Evolutionary conservation across 768 basidiomycete species (phyloP).

Genomic region (Russula dissimulans): DNA sequence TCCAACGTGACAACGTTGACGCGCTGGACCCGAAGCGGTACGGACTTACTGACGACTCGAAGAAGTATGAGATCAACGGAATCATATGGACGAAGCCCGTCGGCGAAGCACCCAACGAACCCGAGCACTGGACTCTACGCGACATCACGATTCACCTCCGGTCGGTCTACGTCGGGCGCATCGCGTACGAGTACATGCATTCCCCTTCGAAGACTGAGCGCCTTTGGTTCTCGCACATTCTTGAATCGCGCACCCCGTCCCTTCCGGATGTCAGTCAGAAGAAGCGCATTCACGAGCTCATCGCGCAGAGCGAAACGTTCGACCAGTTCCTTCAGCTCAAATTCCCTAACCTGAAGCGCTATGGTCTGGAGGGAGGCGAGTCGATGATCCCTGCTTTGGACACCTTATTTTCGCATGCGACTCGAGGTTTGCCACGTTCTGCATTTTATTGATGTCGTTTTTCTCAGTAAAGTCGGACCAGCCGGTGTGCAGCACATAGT

Average conservation of each 20-base stretch:
- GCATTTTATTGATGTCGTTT: not conserved
- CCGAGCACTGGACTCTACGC: slow-evolving; percentile 52
- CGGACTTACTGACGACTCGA: slow-evolving; percentile 46
- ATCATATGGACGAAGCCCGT: slow-evolving; percentile 64
- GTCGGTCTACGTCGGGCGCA: slow-evolving; percentile 68
- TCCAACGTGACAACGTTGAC: slow-evolving; percentile 71
- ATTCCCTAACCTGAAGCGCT: slow-evolving; percentile 83
- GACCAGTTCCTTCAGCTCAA: slow-evolving; percentile 81
- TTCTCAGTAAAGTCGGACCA: slow-evolving; percentile 15
- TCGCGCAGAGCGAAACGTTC: slow-evolving; percentile 70
- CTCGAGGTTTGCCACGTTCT: slow-evolving; percentile 35
- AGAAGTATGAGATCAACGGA: slow-evolving; percentile 64
- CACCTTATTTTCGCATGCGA: slow-evolving; percentile 57
- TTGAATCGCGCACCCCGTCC: slow-evolving; percentile 52
- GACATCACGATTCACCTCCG: slow-evolving; percentile 66
- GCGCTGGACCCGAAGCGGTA: slow-evolving; percentile 74
- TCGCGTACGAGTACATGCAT: slow-evolving; percentile 92
- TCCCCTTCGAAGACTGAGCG: slow-evolving; percentile 78
- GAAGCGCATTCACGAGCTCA: slow-evolving; percentile 52
- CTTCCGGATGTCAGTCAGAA: slow-evolving; percentile 31
- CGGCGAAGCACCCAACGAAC: slow-evolving; percentile 27
- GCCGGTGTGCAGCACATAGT: slow-evolving; percentile 65
- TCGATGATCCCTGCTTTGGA: slow-evolving; percentile 89
- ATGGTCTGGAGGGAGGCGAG: slow-evolving; percentile 88
- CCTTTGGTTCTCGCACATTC: slow-evolving; percentile 79